Evolutionary conservation across 768 basidiomycete genomes (phyloP), one percentile per base, ranked within the genome.

Genomic region (Dioszegia crocea): DNA sequence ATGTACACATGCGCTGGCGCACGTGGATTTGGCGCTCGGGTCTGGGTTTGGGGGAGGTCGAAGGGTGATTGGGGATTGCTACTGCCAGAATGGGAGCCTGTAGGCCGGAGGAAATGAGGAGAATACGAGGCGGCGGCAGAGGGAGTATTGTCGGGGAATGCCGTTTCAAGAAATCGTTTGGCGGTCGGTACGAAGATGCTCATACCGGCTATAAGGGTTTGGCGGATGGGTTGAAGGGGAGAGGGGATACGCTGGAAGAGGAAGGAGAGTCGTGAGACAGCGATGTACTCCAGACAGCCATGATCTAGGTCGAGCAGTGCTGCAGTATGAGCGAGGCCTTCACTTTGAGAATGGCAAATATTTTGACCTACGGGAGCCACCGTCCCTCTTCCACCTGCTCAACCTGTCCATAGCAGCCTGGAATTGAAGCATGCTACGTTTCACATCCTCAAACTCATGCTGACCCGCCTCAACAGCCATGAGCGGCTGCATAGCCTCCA

Each of bases 201-300:
- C 36, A 53, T 39, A 11, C 51, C 51, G 26, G 36, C 38, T 9
- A 53, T 38, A 1, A 53, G 39, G 14, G 39, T 53, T 21, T 39
- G 39, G 16, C 51, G 51, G 51, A 53, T 53, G 17, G 51, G 51
- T 23, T 41, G 51, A 16, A 53, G 51, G 4, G 51, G 51, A 4
- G 51, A 53, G 3, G 51, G 51, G 17, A 53, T 53, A 17, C 51
- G 51, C 17, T 53, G 51, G 39, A 53, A 53, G 6, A 53, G 51
- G 51, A 53, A 53, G 4, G 51, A 53, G 11, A 53, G 51, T 24
- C 51, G 51, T 9, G 51, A 53, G 8, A 53, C 33, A 23, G 51
- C 36, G 17, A 53, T 40, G 24, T 53, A 40, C 38, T 40, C 38
- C 4, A 53, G 51, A 38, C 51, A 53, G 5, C 39, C 14, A 17